These are phyloP conservation scores for Oxytropis ochrocephala DNA, from an alignment of 306 rosid species.

Conservation along the genomic window DNA sequence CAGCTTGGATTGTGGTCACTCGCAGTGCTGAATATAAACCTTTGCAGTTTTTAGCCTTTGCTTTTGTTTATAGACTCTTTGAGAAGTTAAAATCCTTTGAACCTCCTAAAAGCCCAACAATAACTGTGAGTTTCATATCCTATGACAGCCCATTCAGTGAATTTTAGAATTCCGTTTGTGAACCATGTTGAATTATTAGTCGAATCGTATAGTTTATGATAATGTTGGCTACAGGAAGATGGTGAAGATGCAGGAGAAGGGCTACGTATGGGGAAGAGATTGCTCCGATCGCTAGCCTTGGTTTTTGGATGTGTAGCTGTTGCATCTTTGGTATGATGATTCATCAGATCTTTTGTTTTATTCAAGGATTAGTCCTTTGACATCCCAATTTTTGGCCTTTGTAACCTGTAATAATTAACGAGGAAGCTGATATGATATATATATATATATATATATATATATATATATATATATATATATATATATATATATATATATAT, in stretches of 20 bases:
- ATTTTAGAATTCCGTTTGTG: background rate
- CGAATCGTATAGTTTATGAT: slow-evolving; percentile 23
- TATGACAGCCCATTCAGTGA: slow-evolving; percentile 11
- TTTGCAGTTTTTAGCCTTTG: slow-evolving; percentile 81
- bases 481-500: too few species aligned
- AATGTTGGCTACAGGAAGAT: slow-evolving; percentile 63
- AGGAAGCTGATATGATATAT: background rate
- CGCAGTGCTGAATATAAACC: slow-evolving; percentile 83
- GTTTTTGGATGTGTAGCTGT: slow-evolving; percentile 87
- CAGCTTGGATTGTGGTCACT: slow-evolving; percentile 68
- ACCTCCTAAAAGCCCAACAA: slow-evolving; percentile 51
- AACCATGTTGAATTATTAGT: slow-evolving; percentile 2
- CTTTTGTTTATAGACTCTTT: slow-evolving; percentile 89
- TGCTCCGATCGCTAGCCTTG: slow-evolving; percentile 77
- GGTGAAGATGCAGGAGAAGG: slow-evolving; percentile 90
- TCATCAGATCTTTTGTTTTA: slow-evolving; percentile 25
- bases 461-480: too few species aligned
- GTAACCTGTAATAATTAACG: background rate
- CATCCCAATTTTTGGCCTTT: background rate
- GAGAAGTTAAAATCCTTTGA: slow-evolving; percentile 92
- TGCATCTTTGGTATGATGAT: slow-evolving; percentile 69
- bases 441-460: background rate
- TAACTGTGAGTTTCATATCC: slow-evolving; percentile 49
- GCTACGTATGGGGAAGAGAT: slow-evolving; percentile 86
- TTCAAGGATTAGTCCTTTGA: background rate